Base-by-base conservation (phyloP, 176 grass and related monocot genomes). In the Eragrostis nindensis region DNA sequence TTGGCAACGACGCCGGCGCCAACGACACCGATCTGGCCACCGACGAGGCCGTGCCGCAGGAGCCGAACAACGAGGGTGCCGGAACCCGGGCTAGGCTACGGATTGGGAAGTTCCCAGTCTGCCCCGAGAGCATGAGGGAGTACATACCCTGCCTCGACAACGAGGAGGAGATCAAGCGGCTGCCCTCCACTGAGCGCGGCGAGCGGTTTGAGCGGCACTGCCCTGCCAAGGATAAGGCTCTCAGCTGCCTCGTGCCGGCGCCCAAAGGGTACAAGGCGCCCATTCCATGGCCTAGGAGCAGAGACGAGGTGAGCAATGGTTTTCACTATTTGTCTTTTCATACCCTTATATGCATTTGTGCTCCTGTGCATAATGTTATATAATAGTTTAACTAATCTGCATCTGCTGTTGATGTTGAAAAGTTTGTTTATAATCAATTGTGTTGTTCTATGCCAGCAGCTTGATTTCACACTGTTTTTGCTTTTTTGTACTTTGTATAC, bases 101-200 rank as follows among this genome's bases (percentile, higher is more conserved):
- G 84, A 36, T 87, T 79, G 80, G 83, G 63, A 92, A 69, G 73
- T 95, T 98, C 79, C 67, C 19, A 4, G 32, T 81, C 4, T 98
- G 92, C 79, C 88, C 90, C 30, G 84, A 66, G 63, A 89, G 83
- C 68, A 89, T 91, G 88, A 83, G 86, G 78, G 95, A 95, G 83
- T 95, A 98, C 75, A 95, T 98, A 80, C 92, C 95, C 10, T 98
- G 95, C 67, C 74, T 95, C 70, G 95, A 98, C 71, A 98, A 98
- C 64, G 75, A 89, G 32, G 92, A 95, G 52, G 92, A 86, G 40
- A 91, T 95, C 81, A 93, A 55, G 86, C 84, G 62, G 80, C 81
- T 98, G 43, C 75, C 72, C 45, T 93, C 86, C 7, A 95, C 77
- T 30, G 86, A 89, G 32, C 78, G 56, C 4, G 95, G 95, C 16